A percentile compares a stretch with the other conserved stretches of the same genome.
Conservation (phyloP, 306 rosid species). For the Styphnolobium japonicum region DNA sequence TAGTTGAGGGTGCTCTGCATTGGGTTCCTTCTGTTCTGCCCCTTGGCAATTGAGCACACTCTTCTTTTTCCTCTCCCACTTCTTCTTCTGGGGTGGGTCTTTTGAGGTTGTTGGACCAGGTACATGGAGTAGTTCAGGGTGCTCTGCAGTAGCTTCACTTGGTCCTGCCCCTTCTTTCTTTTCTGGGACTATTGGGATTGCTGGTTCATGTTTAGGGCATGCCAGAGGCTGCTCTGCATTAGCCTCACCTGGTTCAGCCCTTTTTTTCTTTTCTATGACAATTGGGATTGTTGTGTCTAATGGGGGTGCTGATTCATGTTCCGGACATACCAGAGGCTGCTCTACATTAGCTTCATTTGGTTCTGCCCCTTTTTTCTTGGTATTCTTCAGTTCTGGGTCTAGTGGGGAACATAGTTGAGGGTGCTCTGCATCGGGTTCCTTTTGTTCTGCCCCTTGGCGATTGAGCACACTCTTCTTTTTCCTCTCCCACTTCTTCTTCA, state of each 20-base stretch:
- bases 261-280: background rate
- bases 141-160: background rate
- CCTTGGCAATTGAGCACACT: slow-evolving; percentile 30
- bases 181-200: background rate
- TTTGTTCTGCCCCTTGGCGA: slow-evolving; percentile 23
- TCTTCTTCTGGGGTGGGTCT: slow-evolving; percentile 40
- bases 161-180: background rate
- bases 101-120: slow-evolving; percentile 43
- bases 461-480: slow-evolving; percentile 25
- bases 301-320: slow-evolving; percentile 38
- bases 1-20: background rate
- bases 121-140: slow-evolving; percentile 24
- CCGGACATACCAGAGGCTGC: background rate
- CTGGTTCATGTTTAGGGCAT: background rate
- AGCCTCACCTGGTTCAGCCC: slow-evolving; percentile 32
- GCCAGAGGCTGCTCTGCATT: background rate
- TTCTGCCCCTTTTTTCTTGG: slow-evolving; percentile 31
- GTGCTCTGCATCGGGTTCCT: background rate
- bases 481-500: slow-evolving; percentile 29
- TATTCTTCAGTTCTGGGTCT: background rate
- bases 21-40: background rate
- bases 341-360: background rate
- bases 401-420: background rate
- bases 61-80: slow-evolving; percentile 16
- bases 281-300: background rate